Percentiles rank a stretch among this genome's conserved stretches.
These are phyloP conservation scores for Xylaria sp. DNA, from an alignment of 2,329 filamentous ascomycete species.

Conservation along the genomic window DNA sequence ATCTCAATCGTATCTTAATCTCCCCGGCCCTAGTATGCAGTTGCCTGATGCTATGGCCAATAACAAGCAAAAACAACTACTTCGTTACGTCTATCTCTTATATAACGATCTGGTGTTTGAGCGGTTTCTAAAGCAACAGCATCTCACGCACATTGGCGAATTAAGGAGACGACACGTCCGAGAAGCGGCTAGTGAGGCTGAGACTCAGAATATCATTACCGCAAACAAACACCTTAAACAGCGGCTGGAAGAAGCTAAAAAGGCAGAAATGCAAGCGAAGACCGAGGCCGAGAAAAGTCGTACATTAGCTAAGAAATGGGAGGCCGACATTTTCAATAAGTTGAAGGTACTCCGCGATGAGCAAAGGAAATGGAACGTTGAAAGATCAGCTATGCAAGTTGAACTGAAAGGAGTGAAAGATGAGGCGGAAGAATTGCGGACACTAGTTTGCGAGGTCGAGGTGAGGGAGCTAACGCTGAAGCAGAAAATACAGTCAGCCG, in stretches of 20 bases:
- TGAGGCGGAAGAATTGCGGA: slow-evolving; percentile 72
- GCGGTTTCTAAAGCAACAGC: slow-evolving; percentile 83
- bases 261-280: slow-evolving; percentile 73
- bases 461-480: slow-evolving; percentile 71
- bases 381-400: slow-evolving; percentile 65
- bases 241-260: slow-evolving; percentile 77
- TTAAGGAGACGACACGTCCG: slow-evolving; percentile 78
- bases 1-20: slow-evolving; percentile 46
- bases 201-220: slow-evolving; percentile 83
- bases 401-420: slow-evolving; percentile 67
- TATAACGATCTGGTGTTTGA: slow-evolving; percentile 87
- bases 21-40: slow-evolving; percentile 43
- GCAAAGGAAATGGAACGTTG: slow-evolving; percentile 70
- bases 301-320: slow-evolving; percentile 80
- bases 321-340: slow-evolving; percentile 74
- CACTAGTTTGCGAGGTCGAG: slow-evolving; percentile 74
- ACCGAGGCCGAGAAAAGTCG: slow-evolving; percentile 78
- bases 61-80: slow-evolving; percentile 62
- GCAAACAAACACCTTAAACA: slow-evolving; percentile 78
- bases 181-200: slow-evolving; percentile 81
- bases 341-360: slow-evolving; percentile 74
- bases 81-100: slow-evolving; percentile 78
- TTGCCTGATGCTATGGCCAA: slow-evolving; percentile 39
- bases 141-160: slow-evolving; percentile 83
- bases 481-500: slow-evolving; percentile 71